Conservation (phyloP, 2,329 filamentous ascomycete species). For the Zopfia rhizophila region DNA sequence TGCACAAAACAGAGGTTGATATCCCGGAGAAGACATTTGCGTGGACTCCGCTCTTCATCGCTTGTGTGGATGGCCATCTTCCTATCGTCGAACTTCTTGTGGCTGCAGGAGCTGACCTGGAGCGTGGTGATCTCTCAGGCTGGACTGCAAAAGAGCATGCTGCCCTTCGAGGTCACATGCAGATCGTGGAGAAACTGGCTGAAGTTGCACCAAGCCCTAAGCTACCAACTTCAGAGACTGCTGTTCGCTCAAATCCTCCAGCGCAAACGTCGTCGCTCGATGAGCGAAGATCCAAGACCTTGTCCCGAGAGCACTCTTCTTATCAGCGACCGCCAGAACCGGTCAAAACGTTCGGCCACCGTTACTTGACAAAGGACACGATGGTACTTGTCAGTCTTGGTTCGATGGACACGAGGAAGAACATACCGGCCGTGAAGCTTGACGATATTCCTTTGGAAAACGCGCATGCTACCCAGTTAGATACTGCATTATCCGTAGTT, state of each 20-base stretch:
- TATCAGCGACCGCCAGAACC: slow-evolving; percentile 72
- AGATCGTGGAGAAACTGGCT: slow-evolving; percentile 77
- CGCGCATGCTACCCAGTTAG: slow-evolving; percentile 91
- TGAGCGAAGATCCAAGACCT: slow-evolving; percentile 53
- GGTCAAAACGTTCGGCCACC: slow-evolving; percentile 94
- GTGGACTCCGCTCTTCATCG: slow-evolving; percentile 96
- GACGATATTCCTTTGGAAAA: slow-evolving; percentile 88
- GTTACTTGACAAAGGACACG: slow-evolving; percentile 88
- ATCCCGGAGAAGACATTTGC: slow-evolving; percentile 84
- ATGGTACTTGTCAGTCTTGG: slow-evolving; percentile 93
- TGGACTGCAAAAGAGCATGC: slow-evolving; percentile 97
- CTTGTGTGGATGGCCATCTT: slow-evolving; percentile 87
- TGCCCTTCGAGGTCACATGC: slow-evolving; percentile 85
- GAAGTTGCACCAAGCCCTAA: slow-evolving; percentile 59
- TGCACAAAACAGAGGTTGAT: slow-evolving; percentile 80
- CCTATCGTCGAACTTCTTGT: slow-evolving; percentile 80
- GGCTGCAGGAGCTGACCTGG: slow-evolving; percentile 79
- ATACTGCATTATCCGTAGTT: slow-evolving; percentile 91
- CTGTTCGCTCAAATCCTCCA: slow-evolving; percentile 53
- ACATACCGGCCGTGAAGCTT: slow-evolving; percentile 80
- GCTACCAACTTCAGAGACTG: slow-evolving; percentile 38
- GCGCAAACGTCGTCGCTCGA: slow-evolving; percentile 68
- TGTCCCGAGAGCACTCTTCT: slow-evolving; percentile 51
- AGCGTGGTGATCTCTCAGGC: slow-evolving; percentile 82
- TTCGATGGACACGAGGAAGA: slow-evolving; percentile 92